Base-by-base conservation (phyloP, 1,284 basidiomycete species). In the Sanghuangporus weigelae region DNA sequence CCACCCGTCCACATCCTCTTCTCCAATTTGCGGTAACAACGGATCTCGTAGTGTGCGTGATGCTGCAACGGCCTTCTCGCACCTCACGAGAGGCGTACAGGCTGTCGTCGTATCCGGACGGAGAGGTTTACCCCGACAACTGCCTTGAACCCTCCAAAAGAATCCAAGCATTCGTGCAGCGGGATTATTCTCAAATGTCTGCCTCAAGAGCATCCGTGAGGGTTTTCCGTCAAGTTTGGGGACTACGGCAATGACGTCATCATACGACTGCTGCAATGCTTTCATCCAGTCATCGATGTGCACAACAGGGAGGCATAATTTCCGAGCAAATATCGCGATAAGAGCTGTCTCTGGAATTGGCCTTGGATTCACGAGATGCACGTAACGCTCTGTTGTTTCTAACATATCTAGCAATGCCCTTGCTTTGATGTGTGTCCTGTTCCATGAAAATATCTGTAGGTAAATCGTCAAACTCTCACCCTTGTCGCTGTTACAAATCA, bases 331-430 rank as follows among this genome's bases (percentile, higher is more conserved):
- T 38, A 35, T 38, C 8, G 48, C 6, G 16, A 66, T 58, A 40
- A 66, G 38, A 3, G 49, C 23, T 3, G 44, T 21, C 51, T 56
- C 63, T 19, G 46, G 36, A 16, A 57, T 36, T 7, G 64, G 64
- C 21, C 36, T 51, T 1, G 73, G 73, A 57, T 74, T 72, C 1
- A 72, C 71, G 56, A 74, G 69, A 57, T 75, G 71, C 11, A 62
- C 31, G 19, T 35, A 40, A 12, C 19, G 31, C 7, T 48, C 39
- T 16, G 23, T 48, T 26, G 61, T 23, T 23, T 62, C 63, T 59
- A 16, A 63, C 59, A 73, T 69, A 44, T 73, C 72, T 1, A 68
- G 35, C 36, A 73, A 58, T 7, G 68, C 69, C 31, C 63, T 63
- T 10, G 71, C 70, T 0, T 69, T 68, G 7, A 49, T 35, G 8